Base-by-base conservation (phyloP, 2,329 filamentous ascomycete genomes). In the Trichoderma cornu-damae region DNA sequence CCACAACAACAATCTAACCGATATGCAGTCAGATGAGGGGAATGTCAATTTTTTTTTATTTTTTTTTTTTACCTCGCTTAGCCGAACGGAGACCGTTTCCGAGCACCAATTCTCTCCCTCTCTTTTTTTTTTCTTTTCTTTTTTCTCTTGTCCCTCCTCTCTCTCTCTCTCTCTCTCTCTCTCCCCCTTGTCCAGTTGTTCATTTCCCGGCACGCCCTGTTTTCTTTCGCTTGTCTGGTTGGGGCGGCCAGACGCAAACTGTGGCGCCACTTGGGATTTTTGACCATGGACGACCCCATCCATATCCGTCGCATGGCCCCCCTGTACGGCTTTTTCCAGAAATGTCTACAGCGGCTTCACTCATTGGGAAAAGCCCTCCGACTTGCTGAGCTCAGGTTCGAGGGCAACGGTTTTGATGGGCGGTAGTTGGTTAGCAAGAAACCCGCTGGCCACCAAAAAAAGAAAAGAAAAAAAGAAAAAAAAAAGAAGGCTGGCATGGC, bases 291-390 rank as follows among this genome's bases (percentile, higher is more conserved):
- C 37, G 35, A 59, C 57, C 57, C 57, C 46, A 48, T 52, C 57
- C 46, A 30, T 22, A 43, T 28, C n/a, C 40, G 38, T 49, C 57
- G 57, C 57, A 59, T 59, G 57, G 57, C 51, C 44, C 57, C 57
- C 57, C 53, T 57, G 47, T 9, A 34, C 49, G 18, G n/a, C n/a
- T 14, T 49, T 48, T 49, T 43, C 51, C 50, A 53, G 30, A 55
- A 50, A 26, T 22, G 50, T 35, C 28, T 49, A 46, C 37, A 49
- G 26, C 26, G 38, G 37, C 50, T 50, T 26, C 50, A 53, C 50
- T 24, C 28, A 50, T 59, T 59, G 51, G 44, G 57, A 47, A 59
- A 59, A 22, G 47, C 35, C n/a, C 32, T 53, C 57, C 43, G 57
- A 55, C 40, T 44, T 42, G 57, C 28, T 49, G 43, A 47, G 52